Percentiles rank a stretch among this genome's conserved stretches.
Evolutionary conservation across 345 rosid species (phyloP).

Genomic region (Camelina sativa): DNA sequence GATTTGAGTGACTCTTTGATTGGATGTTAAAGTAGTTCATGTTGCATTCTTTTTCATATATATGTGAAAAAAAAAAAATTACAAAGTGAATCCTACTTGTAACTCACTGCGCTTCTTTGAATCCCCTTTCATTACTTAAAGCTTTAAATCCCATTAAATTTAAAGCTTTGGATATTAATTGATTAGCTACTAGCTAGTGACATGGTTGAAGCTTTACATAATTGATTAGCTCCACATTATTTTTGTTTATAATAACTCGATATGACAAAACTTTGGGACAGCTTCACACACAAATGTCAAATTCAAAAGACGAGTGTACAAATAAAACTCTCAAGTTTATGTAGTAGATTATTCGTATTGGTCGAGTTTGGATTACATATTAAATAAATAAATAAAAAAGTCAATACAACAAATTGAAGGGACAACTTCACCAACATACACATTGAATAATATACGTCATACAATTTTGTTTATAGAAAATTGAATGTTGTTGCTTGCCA

Average conservation of each 20-base stretch:
- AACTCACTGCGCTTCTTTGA: background rate
- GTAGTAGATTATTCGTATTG: constrained; percentile 4
- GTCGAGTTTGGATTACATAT: constrained; percentile 8
- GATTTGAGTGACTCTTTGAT: constrained; percentile 23
- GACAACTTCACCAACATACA: background rate
- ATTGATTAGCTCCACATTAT: background rate
- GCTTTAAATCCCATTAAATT: background rate
- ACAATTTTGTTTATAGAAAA: background rate
- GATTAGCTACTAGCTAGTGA: constrained; percentile 3
- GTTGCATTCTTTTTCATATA: background rate
- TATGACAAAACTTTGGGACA: constrained; percentile 11
- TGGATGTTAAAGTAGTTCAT: constrained; percentile 16
- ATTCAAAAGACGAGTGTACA: constrained; percentile 14
- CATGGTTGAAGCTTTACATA: background rate
- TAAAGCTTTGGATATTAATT: background rate
- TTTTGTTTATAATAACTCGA: background rate
- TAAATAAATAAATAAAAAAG: background rate
- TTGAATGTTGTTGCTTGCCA: background rate
- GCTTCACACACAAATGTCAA: constrained; percentile 6
- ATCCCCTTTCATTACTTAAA: background rate
- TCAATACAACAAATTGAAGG: constrained; percentile 18
- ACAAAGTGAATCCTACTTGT: constrained; percentile 24
- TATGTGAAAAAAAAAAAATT: background rate
- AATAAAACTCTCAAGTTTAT: constrained; percentile 7
- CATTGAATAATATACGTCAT: background rate